Percentiles rank a stretch among this genome's conserved stretches.
Evolutionary conservation across 768 basidiomycete genomes (phyloP).

Genomic region (Xerocomellus amylosporus): DNA sequence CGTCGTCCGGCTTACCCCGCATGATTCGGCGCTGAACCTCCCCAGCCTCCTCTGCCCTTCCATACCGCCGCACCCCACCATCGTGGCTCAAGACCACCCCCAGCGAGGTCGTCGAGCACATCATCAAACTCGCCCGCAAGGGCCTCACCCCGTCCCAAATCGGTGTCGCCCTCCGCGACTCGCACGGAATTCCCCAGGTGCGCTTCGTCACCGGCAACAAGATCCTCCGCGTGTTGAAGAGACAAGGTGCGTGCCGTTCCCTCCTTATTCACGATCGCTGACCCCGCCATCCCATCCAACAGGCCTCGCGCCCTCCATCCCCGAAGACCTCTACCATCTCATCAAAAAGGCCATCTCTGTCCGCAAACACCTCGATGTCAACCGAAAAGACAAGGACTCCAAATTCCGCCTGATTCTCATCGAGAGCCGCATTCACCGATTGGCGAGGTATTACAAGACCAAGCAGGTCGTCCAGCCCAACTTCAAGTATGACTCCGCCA

Average conservation of each 20-base stretch:
- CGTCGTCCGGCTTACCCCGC: constrained; percentile 33
- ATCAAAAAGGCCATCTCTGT: constrained; percentile 99
- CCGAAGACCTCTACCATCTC: constrained; percentile 99
- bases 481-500: constrained; percentile 97
- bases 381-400: constrained; percentile 99
- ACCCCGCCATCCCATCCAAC: background rate
- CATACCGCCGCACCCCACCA: constrained; percentile 93
- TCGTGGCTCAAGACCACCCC: constrained; percentile 96
- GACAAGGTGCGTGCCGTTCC: constrained; percentile 63
- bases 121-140: constrained; percentile 96
- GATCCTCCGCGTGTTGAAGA: constrained; percentile 97
- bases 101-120: constrained; percentile 94
- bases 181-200: constrained; percentile 97
- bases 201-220: constrained; percentile 99
- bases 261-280: background rate
- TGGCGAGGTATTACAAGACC: constrained; percentile 98
- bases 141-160: constrained; percentile 97
- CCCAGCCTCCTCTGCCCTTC: constrained; percentile 82
- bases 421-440: constrained; percentile 97
- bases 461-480: constrained; percentile 97
- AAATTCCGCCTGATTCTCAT: constrained; percentile 96
- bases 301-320: constrained; percentile 97
- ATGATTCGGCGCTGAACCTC: constrained; percentile 37
- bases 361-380: constrained; percentile 96
- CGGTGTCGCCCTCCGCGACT: constrained; percentile 96